These are phyloP conservation scores for Solanum appendiculatum DNA, from an alignment of 257 asterid genomes.

Conservation along the genomic window DNA sequence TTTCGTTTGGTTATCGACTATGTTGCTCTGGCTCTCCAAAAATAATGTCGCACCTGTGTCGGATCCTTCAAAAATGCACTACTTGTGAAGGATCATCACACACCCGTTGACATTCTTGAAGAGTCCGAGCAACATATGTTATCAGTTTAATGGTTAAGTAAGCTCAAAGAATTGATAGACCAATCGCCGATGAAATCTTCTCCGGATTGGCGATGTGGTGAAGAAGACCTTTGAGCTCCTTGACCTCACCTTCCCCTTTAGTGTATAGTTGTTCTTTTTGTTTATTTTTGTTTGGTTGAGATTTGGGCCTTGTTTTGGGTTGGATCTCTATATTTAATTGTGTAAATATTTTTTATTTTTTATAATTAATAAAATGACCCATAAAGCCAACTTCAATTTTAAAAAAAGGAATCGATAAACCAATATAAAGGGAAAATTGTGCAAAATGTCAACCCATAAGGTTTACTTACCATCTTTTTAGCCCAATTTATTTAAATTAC, in stretches of 20 bases:
- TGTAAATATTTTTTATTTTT: too few relatives aligned
- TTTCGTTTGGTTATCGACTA: not conserved
- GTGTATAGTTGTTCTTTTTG: not conserved
- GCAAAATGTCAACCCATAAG: too few relatives aligned
- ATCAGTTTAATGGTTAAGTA: not conserved
- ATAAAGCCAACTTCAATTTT: not conserved
- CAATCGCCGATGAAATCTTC: not conserved
- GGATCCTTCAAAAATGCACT: too few relatives aligned
- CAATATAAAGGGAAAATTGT: not conserved
- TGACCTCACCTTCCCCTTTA: not conserved
- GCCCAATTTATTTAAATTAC: too few relatives aligned
- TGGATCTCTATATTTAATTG: not conserved
- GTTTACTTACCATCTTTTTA: too few relatives aligned
- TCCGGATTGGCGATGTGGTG: not conserved
- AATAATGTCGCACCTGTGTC: too few relatives aligned
- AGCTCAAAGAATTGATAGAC: not conserved
- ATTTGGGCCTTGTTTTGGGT: not conserved
- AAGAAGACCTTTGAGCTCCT: not conserved
- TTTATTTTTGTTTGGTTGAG: not conserved
- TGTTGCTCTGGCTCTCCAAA: too few relatives aligned
- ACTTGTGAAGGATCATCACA: too few relatives aligned
- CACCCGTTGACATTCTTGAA: too few relatives aligned
- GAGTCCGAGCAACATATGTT: too few relatives aligned
- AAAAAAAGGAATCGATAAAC: not conserved
- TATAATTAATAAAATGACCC: not conserved